A percentile compares a stretch with the other conserved stretches of the same genome.
These are phyloP conservation scores for Toxicodendron radicans DNA, from an alignment of 345 rosid species.

Conservation along the genomic window DNA sequence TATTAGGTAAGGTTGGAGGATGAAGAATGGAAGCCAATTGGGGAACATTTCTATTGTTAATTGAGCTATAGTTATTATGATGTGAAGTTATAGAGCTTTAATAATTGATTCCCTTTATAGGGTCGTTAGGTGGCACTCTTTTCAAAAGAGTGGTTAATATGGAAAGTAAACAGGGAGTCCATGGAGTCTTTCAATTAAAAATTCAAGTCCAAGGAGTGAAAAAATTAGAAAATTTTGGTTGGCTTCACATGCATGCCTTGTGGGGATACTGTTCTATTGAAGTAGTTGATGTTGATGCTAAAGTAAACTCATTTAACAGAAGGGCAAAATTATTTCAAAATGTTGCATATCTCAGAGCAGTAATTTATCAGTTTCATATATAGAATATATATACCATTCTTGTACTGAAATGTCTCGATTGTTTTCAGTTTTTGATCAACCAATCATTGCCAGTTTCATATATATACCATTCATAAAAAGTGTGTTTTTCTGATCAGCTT, in stretches of 20 bases:
- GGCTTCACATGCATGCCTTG: slow-evolving; percentile 30
- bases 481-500: too few species aligned
- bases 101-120: slow-evolving; percentile 16
- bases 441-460: too few species aligned
- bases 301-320: too few species aligned
- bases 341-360: too few species aligned
- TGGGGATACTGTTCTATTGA: not conserved
- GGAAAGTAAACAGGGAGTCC: slow-evolving; percentile 21
- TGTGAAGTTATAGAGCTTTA: slow-evolving; percentile 32
- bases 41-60: slow-evolving; percentile 41
- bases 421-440: too few species aligned
- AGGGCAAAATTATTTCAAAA: too few species aligned
- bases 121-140: slow-evolving; percentile 36
- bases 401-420: too few species aligned
- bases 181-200: slow-evolving; percentile 10
- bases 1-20: slow-evolving; percentile 37
- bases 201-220: slow-evolving; percentile 8
- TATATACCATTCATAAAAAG: too few species aligned
- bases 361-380: too few species aligned
- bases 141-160: slow-evolving; percentile 13
- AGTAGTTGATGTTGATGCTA: too few species aligned
- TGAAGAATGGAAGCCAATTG: slow-evolving; percentile 37
- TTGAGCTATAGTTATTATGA: slow-evolving; percentile 33
- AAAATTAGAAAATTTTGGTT: slow-evolving; percentile 11
- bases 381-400: too few species aligned